These are phyloP conservation scores for Arthrobotrys megalospora DNA, from an alignment of 2,329 filamentous ascomycete genomes.

Conservation along the genomic window DNA sequence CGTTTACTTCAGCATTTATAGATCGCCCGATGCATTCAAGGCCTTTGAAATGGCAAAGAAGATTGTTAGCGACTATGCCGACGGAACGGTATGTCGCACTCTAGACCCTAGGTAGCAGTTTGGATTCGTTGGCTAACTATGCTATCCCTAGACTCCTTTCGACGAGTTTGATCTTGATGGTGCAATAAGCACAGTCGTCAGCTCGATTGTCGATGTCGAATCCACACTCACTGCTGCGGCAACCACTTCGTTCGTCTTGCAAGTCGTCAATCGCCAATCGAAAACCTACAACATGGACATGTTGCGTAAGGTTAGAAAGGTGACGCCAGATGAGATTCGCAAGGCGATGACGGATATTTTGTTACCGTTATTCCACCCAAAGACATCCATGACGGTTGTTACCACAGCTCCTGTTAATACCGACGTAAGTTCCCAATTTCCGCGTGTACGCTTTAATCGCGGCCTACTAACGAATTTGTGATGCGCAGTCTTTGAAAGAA, in stretches of 20 bases:
- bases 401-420: conserved; percentile 89
- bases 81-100: conserved; percentile 70
- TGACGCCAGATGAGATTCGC: conserved; percentile 83
- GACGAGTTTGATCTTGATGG: conserved; percentile 89
- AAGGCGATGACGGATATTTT: conserved; percentile 81
- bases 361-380: conserved; percentile 83
- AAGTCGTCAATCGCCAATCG: conserved; percentile 82
- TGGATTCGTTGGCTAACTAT: background rate
- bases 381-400: conserved; percentile 85
- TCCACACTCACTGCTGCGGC: conserved; percentile 87
- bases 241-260: conserved; percentile 83
- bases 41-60: conserved; percentile 84
- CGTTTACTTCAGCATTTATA: conserved; percentile 87
- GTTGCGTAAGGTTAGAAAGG: conserved; percentile 81
- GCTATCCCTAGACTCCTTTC: conserved; percentile 72
- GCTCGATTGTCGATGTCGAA: conserved; percentile 88
- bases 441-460: conserved; percentile 49
- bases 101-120: background rate
- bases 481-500: conserved; percentile 78
- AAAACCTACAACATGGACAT: conserved; percentile 84
- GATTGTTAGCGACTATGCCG: conserved; percentile 81
- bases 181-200: conserved; percentile 89
- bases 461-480: conserved; percentile 57
- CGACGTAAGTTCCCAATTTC: conserved; percentile 75
- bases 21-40: conserved; percentile 89